Evolutionary conservation across 371 early-diverging fungal genomes (phyloP), one percentile per base, ranked within the genome.

Genomic region (Sporodiniella umbellata): DNA sequence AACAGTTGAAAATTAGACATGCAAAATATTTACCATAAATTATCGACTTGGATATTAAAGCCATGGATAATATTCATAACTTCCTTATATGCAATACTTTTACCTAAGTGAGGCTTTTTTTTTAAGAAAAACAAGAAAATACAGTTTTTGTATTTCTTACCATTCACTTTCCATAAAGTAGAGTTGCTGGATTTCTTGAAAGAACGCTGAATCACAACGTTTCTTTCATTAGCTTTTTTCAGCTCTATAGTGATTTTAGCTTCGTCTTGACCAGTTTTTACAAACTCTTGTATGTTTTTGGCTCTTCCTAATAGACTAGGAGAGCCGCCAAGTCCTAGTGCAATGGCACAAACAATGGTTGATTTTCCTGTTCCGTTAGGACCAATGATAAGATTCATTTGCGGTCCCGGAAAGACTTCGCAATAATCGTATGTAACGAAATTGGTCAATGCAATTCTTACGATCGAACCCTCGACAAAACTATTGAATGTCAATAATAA

Each of bases 351-450:
- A 0, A 99, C 98, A 28, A 99, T 88, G 0, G 96, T 93, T 42
- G 93, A 92, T 71, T 99, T 99, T 45, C 99, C 99, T 0, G 99
- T 96, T 17, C 99, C 99, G 62, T 95, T 97, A 3, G 96, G 95
- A 3, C 94, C 97, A 37, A 96, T 90, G 33, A 98, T 91, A 96
- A 98, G 96, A 68, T 98, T 98, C 65, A 98, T 75, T 54, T 92
- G 80, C 0, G 96, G 95, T 0, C 96, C 97, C 1, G 97, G 96
- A 8, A 49, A 60, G 47, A 94, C 84, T 45, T 93, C 89, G 53
- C 88, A 89, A 18, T 72, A 70, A 54, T 93, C 89, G 68, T 98
- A 98, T 0, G 97, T 96, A 22, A 96, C 89, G 72, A 98, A 98
- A 68, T 93, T 89, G 17, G 66, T 79, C 25, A 96, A 72, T 12